phyloP scores from a whole-genome alignment of 179 eudicot species.

The Silene coronaria region DNA sequence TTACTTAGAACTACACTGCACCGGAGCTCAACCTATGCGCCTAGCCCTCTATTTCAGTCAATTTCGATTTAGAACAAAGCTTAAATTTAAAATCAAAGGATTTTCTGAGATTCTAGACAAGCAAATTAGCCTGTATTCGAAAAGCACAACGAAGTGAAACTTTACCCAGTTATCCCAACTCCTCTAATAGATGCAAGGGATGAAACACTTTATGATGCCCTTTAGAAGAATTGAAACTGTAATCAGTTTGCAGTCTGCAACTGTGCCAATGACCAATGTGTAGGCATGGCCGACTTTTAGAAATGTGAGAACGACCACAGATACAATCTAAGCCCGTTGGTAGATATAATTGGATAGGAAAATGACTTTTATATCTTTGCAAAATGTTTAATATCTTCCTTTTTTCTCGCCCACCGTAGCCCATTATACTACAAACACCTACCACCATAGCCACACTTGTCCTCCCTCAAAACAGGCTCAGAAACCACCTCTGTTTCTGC shows the following conservation, averaged over 20 bases:
- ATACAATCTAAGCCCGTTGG: no score
- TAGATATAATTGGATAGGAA: no score
- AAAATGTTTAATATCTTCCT: no score
- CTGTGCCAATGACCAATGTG: not conserved
- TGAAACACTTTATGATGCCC: not conserved
- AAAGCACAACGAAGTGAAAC: not conserved
- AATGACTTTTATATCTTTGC: no score
- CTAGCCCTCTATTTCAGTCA: not conserved
- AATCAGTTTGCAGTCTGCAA: not conserved
- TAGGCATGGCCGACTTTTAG: no score
- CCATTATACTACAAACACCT: no score
- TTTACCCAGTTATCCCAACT: not conserved
- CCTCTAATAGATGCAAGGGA: not conserved
- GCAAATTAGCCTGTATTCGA: not conserved
- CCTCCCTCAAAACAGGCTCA: no score
- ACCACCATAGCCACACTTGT: no score
- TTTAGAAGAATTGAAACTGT: not conserved
- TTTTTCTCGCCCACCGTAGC: no score
- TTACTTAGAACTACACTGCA: slow-evolving; percentile 7
- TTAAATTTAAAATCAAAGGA: not conserved
- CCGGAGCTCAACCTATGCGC: not conserved
- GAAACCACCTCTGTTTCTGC: no score
- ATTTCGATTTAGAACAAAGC: not conserved
- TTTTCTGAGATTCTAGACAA: slow-evolving; percentile 2
- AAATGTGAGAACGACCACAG: no score